Conservation (phyloP, 331 rosid species). For the Dryas integrifolia region DNA sequence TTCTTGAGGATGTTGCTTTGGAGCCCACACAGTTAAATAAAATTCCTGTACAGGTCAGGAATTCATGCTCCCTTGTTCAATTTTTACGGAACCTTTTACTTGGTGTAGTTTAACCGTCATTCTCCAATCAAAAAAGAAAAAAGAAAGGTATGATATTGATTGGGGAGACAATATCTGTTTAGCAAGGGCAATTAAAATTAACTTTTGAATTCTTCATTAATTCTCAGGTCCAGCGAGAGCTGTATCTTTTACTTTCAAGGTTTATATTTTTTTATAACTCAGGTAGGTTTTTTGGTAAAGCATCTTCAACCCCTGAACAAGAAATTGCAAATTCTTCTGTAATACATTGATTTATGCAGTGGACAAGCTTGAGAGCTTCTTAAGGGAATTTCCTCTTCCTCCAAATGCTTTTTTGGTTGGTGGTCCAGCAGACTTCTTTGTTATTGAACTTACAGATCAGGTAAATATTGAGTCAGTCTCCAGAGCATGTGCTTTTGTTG, state of each 20-base stretch:
- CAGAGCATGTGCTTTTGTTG: neutral
- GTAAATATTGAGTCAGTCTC: constrained; percentile 30
- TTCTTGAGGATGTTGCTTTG: constrained; percentile 86
- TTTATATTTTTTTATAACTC: constrained; percentile 79
- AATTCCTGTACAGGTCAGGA: constrained; percentile 78
- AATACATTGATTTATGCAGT: constrained; percentile 41
- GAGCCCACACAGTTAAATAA: constrained; percentile 62
- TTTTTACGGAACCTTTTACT: neutral
- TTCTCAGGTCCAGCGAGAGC: constrained; percentile 60
- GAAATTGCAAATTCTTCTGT: neutral
- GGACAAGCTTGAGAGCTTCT: constrained; percentile 70
- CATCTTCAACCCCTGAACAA: constrained; percentile 1
- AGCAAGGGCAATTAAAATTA: neutral
- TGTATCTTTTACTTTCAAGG: constrained; percentile 80
- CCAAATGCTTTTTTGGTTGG: constrained; percentile 85
- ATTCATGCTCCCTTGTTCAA: constrained; percentile 11
- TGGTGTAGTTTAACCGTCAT: neutral
- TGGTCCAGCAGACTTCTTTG: constrained; percentile 78
- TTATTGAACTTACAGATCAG: constrained; percentile 91
- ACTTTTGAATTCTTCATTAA: constrained; percentile 11
- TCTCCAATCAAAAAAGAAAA: neutral
- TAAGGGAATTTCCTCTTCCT: constrained; percentile 69
- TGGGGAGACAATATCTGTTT: neutral
- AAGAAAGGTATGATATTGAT: neutral
- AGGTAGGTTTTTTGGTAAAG: constrained; percentile 52